These are phyloP conservation scores for Gracilaria caudata DNA, from an alignment of 23 red algal species.

Conservation along the genomic window DNA sequence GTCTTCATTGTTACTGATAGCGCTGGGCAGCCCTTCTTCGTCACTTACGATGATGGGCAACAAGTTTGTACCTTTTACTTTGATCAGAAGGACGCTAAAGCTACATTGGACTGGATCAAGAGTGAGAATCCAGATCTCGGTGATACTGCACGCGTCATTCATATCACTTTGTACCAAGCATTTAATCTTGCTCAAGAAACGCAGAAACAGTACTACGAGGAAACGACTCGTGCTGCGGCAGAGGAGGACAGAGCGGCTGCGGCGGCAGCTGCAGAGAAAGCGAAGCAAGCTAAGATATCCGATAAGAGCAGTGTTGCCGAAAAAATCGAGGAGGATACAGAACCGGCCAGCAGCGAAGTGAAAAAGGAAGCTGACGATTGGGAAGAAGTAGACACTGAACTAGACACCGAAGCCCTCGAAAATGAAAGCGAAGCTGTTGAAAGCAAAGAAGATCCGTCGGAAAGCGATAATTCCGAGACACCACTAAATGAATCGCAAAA, in stretches of 20 bases:
- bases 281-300: background rate
- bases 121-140: constrained; percentile 75
- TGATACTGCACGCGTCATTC: constrained; percentile 80
- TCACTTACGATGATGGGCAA: constrained; percentile 96
- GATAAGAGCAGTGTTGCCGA: background rate
- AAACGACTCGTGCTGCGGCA: constrained; percentile 72
- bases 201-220: constrained; percentile 89
- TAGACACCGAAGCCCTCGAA: constrained; percentile 7
- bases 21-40: constrained; percentile 95
- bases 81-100: constrained; percentile 79
- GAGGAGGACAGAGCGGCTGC: constrained; percentile 68
- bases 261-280: constrained; percentile 51
- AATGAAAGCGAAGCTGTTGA: constrained; percentile 28
- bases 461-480: background rate
- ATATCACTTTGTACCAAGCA: constrained; percentile 85
- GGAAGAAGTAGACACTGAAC: constrained; percentile 7
- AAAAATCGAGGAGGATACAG: background rate
- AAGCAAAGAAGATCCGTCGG: background rate
- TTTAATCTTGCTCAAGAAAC: constrained; percentile 90
- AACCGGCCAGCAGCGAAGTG: background rate
- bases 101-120: constrained; percentile 93
- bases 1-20: constrained; percentile 91
- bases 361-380: constrained; percentile 17
- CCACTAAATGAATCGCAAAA: background rate
- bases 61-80: constrained; percentile 97